Conservation (phyloP, 305 asterid species). For the Solanum hybrid region DNA sequence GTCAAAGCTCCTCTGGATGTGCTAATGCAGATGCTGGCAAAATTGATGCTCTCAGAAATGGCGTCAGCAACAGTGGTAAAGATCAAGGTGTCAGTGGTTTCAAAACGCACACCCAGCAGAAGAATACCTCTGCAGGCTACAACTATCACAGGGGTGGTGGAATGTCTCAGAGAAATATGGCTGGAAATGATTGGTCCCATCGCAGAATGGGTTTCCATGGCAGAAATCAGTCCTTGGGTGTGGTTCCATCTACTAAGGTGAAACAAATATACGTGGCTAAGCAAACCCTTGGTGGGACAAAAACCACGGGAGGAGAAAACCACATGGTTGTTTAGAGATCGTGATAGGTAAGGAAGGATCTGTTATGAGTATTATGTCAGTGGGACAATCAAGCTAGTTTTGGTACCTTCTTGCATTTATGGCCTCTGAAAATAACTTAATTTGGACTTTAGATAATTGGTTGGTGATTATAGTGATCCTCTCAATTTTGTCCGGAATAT, state of each 20-base stretch:
- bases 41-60: conserved; percentile 20
- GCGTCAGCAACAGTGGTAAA: conserved; percentile 17
- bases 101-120: conserved; percentile 38
- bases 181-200: conserved; percentile 56
- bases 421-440: background rate
- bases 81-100: conserved; percentile 26
- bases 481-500: background rate
- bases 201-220: conserved; percentile 76
- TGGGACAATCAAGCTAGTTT: background rate
- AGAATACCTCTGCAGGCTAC: conserved; percentile 36
- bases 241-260: conserved; percentile 49
- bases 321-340: conserved; percentile 1
- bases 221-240: conserved; percentile 49
- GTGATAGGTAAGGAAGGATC: background rate
- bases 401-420: background rate
- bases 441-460: background rate
- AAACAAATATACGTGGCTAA: conserved; percentile 91
- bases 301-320: conserved; percentile 23
- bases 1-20: conserved; percentile 32
- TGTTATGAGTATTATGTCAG: background rate
- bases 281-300: conserved; percentile 42
- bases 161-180: conserved; percentile 40
- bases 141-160: conserved; percentile 52
- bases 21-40: conserved; percentile 34
- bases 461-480: conserved; percentile 4